Conservation (phyloP, 768 basidiomycete species). For the Suillus variegatus region DNA sequence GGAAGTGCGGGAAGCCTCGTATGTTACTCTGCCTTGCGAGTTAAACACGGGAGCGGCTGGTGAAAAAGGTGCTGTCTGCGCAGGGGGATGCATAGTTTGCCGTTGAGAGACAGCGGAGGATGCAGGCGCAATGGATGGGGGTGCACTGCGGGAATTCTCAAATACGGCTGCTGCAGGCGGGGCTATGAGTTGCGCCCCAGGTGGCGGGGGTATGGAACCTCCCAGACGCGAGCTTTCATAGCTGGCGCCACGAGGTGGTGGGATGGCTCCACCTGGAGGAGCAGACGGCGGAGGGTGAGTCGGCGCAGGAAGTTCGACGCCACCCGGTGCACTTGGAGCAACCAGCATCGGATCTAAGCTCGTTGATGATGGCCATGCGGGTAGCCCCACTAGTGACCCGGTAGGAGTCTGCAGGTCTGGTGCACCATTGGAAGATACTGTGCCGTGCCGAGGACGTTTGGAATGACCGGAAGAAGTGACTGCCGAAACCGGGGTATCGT, state of each 20-base stretch:
- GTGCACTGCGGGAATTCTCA: conserved; percentile 5
- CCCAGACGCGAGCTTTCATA: conserved; percentile 13
- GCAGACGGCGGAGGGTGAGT: conserved; percentile 11
- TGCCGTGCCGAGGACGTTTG: conserved; percentile 33
- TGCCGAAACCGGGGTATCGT: conserved; percentile 2
- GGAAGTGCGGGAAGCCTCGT: neutral
- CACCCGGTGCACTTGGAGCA: conserved; percentile 33
- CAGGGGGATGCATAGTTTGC: neutral
- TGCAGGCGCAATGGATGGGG: neutral
- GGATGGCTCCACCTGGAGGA: conserved; percentile 11
- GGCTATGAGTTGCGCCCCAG: conserved; percentile 23
- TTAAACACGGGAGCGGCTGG: neutral
- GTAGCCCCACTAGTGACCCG: conserved; percentile 28
- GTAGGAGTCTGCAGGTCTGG: conserved; percentile 21
- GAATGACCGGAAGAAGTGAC: conserved; percentile 7
- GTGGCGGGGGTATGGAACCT: conserved; percentile 14
- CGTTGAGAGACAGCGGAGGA: neutral
- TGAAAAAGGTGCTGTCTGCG: neutral
- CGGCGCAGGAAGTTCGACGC: conserved; percentile 29
- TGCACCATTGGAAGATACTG: conserved; percentile 24
- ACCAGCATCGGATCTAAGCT: conserved; percentile 33
- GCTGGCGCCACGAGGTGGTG: conserved; percentile 14
- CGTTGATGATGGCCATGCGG: conserved; percentile 34
- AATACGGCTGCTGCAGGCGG: conserved; percentile 12
- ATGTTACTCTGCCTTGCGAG: conserved; percentile 1